Percentiles rank a stretch among this genome's conserved stretches.
Conservation (phyloP, 1,284 basidiomycete species). For the Puccinia triticina region DNA sequence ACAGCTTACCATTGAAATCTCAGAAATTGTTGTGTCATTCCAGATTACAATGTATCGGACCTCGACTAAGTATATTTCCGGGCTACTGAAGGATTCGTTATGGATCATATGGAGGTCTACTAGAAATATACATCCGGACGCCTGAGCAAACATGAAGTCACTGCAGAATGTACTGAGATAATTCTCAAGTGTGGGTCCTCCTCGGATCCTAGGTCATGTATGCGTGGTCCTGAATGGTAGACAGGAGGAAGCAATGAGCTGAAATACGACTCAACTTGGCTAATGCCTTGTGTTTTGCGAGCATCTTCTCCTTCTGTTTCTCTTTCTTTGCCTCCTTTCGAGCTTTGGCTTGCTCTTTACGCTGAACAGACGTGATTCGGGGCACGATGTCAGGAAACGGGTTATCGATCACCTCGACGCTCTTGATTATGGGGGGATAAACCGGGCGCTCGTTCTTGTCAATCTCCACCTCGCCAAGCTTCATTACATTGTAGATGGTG, state of each 20-base stretch:
- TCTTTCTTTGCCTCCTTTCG: conserved; percentile 74
- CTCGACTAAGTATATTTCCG: too few relatives aligned
- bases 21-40: neutral
- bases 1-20: neutral
- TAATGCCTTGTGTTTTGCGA: conserved; percentile 47
- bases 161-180: conserved; percentile 68
- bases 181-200: conserved; percentile 69
- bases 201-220: conserved; percentile 63
- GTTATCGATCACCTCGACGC: conserved; percentile 81
- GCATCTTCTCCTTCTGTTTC: conserved; percentile 68
- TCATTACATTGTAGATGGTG: conserved; percentile 62
- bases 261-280: conserved; percentile 34
- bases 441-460: conserved; percentile 78
- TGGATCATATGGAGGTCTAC: neutral
- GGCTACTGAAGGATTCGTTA: too few relatives aligned
- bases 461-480: conserved; percentile 82
- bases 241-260: neutral
- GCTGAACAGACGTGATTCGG: conserved; percentile 91
- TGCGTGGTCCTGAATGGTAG: neutral
- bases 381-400: conserved; percentile 93
- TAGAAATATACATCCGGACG: too few relatives aligned
- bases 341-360: conserved; percentile 76
- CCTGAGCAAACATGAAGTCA: neutral
- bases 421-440: conserved; percentile 87
- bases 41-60: neutral